Percentiles rank a stretch among this genome's conserved stretches.
Conservation (phyloP, 2,329 filamentous ascomycete genomes). For the Colletotrichum camelliae region DNA sequence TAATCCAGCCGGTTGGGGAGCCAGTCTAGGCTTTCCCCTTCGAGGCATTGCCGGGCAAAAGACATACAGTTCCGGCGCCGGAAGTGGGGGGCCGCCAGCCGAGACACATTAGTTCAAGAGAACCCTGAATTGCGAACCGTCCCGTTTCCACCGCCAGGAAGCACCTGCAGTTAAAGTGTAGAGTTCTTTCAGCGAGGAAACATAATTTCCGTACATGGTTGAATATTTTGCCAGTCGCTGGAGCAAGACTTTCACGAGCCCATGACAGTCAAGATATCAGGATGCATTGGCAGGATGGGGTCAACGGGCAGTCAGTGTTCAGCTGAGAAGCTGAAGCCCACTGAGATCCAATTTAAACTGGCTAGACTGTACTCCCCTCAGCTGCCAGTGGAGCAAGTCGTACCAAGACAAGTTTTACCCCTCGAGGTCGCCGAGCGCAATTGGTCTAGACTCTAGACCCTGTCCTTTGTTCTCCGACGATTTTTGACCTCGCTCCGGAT, state of each 20-base stretch:
- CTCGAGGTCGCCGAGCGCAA: background rate
- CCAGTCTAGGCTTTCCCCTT: background rate
- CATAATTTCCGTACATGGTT: background rate
- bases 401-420: background rate
- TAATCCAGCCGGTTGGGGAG: rapidly evolving
- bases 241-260: background rate
- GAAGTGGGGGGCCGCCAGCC: background rate
- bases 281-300: background rate
- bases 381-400: background rate
- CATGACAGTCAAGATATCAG: background rate
- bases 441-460: background rate
- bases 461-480: background rate
- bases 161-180: background rate
- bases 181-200: background rate
- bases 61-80: background rate
- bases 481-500: background rate
- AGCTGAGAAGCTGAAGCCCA: background rate
- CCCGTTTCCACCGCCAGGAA: background rate
- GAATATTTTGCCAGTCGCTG: background rate
- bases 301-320: background rate
- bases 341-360: background rate
- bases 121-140: background rate
- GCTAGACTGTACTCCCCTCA: background rate
- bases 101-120: background rate
- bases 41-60: background rate